Evolutionary conservation across 2,329 filamentous ascomycete species (phyloP).

Genomic region (Apiospora aurea): DNA sequence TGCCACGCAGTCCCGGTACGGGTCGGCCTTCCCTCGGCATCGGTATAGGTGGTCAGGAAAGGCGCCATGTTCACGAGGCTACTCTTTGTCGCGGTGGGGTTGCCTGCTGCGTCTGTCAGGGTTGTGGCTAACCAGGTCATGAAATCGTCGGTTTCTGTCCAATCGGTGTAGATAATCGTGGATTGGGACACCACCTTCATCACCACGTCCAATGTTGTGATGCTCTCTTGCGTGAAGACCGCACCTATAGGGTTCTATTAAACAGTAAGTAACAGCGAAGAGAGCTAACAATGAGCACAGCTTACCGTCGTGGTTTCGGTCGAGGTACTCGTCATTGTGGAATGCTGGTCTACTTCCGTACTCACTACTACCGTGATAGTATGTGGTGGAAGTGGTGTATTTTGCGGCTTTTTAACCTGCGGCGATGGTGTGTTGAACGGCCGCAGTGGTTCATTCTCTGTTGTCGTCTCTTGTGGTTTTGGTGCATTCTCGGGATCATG

Average conservation of each 20-base stretch:
- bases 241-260: constrained; percentile 2
- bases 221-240: constrained; percentile 6
- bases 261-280: not conserved
- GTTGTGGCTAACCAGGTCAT: not conserved
- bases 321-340: constrained; percentile 16
- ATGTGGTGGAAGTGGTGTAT: not conserved
- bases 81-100: not conserved
- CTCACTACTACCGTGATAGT: constrained; percentile 2
- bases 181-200: constrained; percentile 1
- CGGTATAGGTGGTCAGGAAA: constrained; percentile 6
- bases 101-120: not conserved
- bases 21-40: not conserved
- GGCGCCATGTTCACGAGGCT: not conserved
- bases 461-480: not conserved
- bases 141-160: not conserved
- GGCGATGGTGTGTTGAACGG: not conserved
- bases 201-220: constrained; percentile 14
- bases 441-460: not conserved
- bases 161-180: not conserved
- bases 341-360: not conserved
- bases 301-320: constrained; percentile 6
- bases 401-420: not conserved
- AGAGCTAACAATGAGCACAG: not conserved
- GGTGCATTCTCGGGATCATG: not conserved
- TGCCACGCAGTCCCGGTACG: constrained; percentile 13